These are phyloP conservation scores for Chlamydomonas incerta DNA, from an alignment of 139 green algal species.

Conservation along the genomic window DNA sequence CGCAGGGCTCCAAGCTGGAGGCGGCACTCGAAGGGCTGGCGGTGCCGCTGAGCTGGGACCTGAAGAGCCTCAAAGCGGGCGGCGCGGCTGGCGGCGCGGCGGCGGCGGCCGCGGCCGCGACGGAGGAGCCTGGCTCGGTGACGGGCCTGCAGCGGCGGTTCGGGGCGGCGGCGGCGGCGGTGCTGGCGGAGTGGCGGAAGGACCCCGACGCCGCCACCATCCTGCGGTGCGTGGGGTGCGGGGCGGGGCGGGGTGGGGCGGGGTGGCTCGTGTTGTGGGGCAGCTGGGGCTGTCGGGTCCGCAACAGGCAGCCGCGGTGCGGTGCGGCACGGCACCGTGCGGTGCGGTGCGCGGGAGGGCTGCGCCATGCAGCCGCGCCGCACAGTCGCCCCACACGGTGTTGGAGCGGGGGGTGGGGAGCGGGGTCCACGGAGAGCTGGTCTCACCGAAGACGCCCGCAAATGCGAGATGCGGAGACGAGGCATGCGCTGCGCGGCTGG, in stretches of 20 bases:
- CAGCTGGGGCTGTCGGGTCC: no score
- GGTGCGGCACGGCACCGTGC: no score
- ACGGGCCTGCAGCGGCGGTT: constrained; percentile 13
- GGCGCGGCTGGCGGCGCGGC: not conserved
- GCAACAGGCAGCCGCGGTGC: no score
- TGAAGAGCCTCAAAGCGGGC: not conserved
- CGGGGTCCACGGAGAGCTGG: no score
- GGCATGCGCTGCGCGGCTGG: no score
- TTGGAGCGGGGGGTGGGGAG: no score
- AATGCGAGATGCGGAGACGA: no score
- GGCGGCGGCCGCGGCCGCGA: not conserved
- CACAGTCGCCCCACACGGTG: no score
- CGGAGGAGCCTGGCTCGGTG: not conserved
- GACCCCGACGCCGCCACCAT: not conserved
- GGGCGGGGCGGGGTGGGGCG: not conserved
- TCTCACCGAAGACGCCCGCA: no score
- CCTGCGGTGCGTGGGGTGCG: not conserved
- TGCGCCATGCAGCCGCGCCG: no score
- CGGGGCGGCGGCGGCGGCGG: constrained; percentile 1
- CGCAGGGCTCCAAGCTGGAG: constrained; percentile 28
- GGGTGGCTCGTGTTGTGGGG: not conserved
- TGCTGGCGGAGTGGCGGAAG: constrained; percentile 36
- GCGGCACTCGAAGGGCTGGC: constrained; percentile 17
- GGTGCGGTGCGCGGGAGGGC: no score
- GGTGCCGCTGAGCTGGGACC: no score